Percentiles rank a stretch among this genome's conserved stretches.
Evolutionary conservation across 371 early-diverging fungal species (phyloP).

Genomic region (Sporodiniella umbellata): DNA sequence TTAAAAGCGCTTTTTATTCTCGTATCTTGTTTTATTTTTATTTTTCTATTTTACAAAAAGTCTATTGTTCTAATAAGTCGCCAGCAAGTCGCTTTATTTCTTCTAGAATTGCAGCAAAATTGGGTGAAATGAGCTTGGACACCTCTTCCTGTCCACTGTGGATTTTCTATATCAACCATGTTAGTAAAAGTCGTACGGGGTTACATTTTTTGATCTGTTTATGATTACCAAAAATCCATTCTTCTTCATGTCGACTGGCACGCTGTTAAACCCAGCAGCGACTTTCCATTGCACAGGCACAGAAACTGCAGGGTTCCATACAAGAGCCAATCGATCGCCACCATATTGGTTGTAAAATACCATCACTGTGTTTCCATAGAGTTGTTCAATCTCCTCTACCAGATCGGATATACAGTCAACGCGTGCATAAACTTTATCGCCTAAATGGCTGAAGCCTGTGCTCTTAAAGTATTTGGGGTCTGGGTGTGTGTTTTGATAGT

Average conservation of each 20-base stretch:
- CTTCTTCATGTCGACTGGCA: slow-evolving; percentile 55
- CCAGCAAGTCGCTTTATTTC: slow-evolving; percentile 66
- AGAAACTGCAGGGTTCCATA: slow-evolving; percentile 60
- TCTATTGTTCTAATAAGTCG: slow-evolving; percentile 5
- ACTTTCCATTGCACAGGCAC: slow-evolving; percentile 67
- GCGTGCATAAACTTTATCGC: slow-evolving; percentile 41
- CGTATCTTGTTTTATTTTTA: slow-evolving; percentile 1
- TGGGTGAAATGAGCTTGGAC: slow-evolving; percentile 57
- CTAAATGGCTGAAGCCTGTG: slow-evolving; percentile 31
- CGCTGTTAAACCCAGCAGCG: slow-evolving; percentile 57
- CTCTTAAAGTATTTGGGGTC: slow-evolving; percentile 37
- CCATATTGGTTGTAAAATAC: slow-evolving; percentile 80
- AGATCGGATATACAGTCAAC: slow-evolving; percentile 67
- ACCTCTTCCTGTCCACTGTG: slow-evolving; percentile 36
- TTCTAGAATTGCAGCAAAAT: slow-evolving; percentile 62
- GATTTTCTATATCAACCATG: slow-evolving; percentile 41
- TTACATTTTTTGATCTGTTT: too few species aligned
- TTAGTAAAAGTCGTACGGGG: too few species aligned
- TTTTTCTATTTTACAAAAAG: neutral
- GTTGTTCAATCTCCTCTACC: slow-evolving; percentile 55
- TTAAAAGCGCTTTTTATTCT: too few species aligned
- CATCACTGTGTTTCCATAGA: slow-evolving; percentile 52
- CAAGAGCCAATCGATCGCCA: slow-evolving; percentile 70
- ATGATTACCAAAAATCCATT: slow-evolving; percentile 52
- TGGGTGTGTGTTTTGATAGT: slow-evolving; percentile 55